Evolutionary conservation across 2,329 filamentous ascomycete species (phyloP).

Genomic region (Niveomyces coronatus): DNA sequence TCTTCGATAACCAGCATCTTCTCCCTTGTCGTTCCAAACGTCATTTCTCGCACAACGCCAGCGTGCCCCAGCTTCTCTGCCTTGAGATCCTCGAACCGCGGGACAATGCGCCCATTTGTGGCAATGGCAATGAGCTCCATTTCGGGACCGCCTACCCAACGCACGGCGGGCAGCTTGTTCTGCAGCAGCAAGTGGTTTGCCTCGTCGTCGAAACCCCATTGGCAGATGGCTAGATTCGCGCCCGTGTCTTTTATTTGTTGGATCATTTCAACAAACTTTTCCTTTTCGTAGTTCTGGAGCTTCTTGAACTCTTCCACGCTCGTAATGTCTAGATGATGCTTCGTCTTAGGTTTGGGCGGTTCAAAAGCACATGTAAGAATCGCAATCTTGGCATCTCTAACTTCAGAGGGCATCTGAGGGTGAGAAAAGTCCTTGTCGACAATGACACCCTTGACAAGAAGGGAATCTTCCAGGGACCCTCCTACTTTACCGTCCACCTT

Average conservation of each 20-base stretch:
- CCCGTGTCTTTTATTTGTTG: slow-evolving; percentile 95
- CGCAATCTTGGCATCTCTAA: slow-evolving; percentile 90
- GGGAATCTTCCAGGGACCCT: slow-evolving; percentile 81
- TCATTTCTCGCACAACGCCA: slow-evolving; percentile 87
- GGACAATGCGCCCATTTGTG: slow-evolving; percentile 95
- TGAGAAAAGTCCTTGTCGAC: slow-evolving; percentile 99
- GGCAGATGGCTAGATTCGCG: slow-evolving; percentile 94
- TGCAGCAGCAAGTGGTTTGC: slow-evolving; percentile 95
- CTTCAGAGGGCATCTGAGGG: slow-evolving; percentile 96
- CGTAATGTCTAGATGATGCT: slow-evolving; percentile 97
- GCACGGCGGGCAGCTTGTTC: slow-evolving; percentile 88
- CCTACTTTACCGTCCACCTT: slow-evolving; percentile 99
- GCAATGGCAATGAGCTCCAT: slow-evolving; percentile 98
- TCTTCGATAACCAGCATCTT: slow-evolving; percentile 99
- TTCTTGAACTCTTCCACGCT: slow-evolving; percentile 98
- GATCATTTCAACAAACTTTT: slow-evolving; percentile 98
- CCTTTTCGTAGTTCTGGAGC: slow-evolving; percentile 86
- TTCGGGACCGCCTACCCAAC: slow-evolving; percentile 97
- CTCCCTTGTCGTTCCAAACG: slow-evolving; percentile 92
- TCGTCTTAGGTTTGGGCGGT: slow-evolving; percentile 98
- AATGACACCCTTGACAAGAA: slow-evolving; percentile 95
- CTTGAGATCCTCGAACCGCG: slow-evolving; percentile 89
- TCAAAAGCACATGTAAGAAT: slow-evolving; percentile 98
- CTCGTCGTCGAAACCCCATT: slow-evolving; percentile 99
- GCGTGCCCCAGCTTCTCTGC: slow-evolving; percentile 84